Percentiles rank a stretch among this genome's conserved stretches.
Conservation (phyloP, 805 yeast species). For the Starmerella riodocensis region DNA sequence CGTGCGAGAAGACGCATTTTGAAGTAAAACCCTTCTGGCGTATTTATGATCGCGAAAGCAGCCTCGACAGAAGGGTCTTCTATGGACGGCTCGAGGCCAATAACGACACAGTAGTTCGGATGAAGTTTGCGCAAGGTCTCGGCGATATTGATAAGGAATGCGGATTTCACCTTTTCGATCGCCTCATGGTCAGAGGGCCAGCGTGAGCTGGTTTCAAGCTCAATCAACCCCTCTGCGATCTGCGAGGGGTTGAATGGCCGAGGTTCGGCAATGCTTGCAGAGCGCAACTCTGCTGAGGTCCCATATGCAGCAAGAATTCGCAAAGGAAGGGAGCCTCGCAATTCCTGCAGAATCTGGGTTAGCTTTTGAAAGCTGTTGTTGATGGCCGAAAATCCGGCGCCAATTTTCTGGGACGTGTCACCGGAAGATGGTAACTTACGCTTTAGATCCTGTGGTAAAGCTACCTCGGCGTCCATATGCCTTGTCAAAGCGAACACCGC, state of each 20-base stretch:
- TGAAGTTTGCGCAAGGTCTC: constrained; percentile 34
- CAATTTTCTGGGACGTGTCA: neutral
- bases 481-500: constrained; percentile 46
- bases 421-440: constrained; percentile 42
- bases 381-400: constrained; percentile 23
- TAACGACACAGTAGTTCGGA: constrained; percentile 42
- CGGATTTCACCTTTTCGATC: constrained; percentile 78
- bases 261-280: constrained; percentile 64
- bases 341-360: constrained; percentile 34
- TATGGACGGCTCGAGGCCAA: constrained; percentile 46
- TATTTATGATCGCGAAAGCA: constrained; percentile 35
- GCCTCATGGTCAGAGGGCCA: constrained; percentile 93
- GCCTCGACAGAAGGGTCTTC: constrained; percentile 17
- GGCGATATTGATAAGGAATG: constrained; percentile 64
- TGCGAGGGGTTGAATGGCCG: constrained; percentile 29
- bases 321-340: constrained; percentile 48
- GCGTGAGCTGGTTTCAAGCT: constrained; percentile 75
- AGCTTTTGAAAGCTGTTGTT: constrained; percentile 38
- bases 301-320: constrained; percentile 60
- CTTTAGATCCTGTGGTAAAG: constrained; percentile 11
- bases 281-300: constrained; percentile 59
- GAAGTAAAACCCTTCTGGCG: constrained; percentile 88
- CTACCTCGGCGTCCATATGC: constrained; percentile 37
- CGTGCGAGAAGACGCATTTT: constrained; percentile 52
- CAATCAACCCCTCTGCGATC: constrained; percentile 66